Conservation (phyloP, 1,284 basidiomycete species). For the Vanrija humicola region DNA sequence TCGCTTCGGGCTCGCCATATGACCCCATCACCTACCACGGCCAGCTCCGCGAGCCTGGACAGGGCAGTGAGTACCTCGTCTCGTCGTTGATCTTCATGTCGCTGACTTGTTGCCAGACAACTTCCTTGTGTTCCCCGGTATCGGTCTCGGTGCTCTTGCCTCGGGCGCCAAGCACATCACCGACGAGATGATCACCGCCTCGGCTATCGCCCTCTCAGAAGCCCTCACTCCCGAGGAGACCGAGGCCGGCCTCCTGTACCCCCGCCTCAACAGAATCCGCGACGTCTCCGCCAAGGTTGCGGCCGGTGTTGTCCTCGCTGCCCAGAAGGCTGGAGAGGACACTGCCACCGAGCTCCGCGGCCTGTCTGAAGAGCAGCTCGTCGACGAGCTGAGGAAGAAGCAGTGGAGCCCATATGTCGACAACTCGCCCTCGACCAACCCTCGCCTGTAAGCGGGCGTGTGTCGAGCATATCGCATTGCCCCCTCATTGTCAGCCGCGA, state of each 20-base stretch:
- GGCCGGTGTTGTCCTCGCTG: constrained; percentile 65
- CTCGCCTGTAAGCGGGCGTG: constrained; percentile 6
- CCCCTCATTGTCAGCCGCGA: neutral
- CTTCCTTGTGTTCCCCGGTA: constrained; percentile 54
- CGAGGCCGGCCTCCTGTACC: constrained; percentile 64
- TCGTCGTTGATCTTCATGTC: too few species aligned
- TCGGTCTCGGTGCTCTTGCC: constrained; percentile 75
- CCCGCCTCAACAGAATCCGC: constrained; percentile 70
- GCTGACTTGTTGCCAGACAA: constrained; percentile 18
- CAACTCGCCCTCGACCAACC: neutral
- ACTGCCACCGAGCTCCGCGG: constrained; percentile 25
- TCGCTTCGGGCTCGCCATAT: constrained; percentile 90
- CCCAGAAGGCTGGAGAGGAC: constrained; percentile 62
- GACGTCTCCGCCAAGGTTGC: constrained; percentile 77
- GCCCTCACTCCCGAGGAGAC: constrained; percentile 71
- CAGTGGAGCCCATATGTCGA: constrained; percentile 31
- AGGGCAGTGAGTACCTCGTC: constrained; percentile 44
- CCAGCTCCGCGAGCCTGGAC: constrained; percentile 69
- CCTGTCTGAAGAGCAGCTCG: constrained; percentile 26
- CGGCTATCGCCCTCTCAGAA: constrained; percentile 68
- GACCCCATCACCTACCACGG: constrained; percentile 59
- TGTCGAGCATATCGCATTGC: too few species aligned
- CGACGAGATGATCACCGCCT: constrained; percentile 52
- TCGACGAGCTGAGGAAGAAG: constrained; percentile 24
- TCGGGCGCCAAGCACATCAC: constrained; percentile 49